Conservation (phyloP, 2,329 filamentous ascomycete genomes). For the Phaeosphaeria sp. region DNA sequence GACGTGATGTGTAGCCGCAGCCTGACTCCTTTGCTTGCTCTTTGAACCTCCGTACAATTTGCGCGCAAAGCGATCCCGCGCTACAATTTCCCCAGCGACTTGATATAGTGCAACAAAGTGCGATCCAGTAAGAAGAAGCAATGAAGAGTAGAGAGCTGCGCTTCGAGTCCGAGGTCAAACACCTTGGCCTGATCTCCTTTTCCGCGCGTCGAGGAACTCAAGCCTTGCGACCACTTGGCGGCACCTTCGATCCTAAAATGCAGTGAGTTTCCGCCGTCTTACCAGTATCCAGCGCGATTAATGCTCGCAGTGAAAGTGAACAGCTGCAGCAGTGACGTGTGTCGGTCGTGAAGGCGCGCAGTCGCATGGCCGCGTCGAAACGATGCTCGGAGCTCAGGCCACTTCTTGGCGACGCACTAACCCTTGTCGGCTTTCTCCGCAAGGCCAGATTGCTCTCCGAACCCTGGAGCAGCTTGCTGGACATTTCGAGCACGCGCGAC, state of each 20-base stretch:
- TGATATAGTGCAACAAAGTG: slow-evolving; percentile 25
- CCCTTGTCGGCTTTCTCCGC: slow-evolving; percentile 30
- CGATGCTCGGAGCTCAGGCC: slow-evolving; percentile 12
- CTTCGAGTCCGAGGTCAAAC: slow-evolving; percentile 19
- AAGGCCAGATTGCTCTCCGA: slow-evolving; percentile 37
- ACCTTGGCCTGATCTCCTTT: slow-evolving; percentile 19
- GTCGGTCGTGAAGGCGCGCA: slow-evolving; percentile 16
- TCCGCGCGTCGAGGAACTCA: slow-evolving; percentile 8
- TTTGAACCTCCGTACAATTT: slow-evolving; percentile 35
- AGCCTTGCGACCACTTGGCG: slow-evolving; percentile 1
- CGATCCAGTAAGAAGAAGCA: slow-evolving; percentile 32
- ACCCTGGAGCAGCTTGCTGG: slow-evolving; percentile 22
- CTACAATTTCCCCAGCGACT: slow-evolving; percentile 34
- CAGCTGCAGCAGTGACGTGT: not conserved
- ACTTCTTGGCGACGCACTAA: slow-evolving; percentile 22
- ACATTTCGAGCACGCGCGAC: slow-evolving; percentile 24
- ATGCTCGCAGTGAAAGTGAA: not conserved
- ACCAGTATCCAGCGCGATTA: not conserved
- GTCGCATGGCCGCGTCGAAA: slow-evolving; percentile 11
- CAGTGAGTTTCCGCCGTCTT: not conserved
- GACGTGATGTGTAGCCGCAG: slow-evolving; percentile 38
- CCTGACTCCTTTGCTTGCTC: slow-evolving; percentile 33
- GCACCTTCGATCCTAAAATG: not conserved
- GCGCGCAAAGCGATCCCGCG: slow-evolving; percentile 26
- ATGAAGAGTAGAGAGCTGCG: slow-evolving; percentile 18